These are phyloP conservation scores for Metschnikowia similis DNA, from an alignment of 805 yeast species.

Conservation along the genomic window DNA sequence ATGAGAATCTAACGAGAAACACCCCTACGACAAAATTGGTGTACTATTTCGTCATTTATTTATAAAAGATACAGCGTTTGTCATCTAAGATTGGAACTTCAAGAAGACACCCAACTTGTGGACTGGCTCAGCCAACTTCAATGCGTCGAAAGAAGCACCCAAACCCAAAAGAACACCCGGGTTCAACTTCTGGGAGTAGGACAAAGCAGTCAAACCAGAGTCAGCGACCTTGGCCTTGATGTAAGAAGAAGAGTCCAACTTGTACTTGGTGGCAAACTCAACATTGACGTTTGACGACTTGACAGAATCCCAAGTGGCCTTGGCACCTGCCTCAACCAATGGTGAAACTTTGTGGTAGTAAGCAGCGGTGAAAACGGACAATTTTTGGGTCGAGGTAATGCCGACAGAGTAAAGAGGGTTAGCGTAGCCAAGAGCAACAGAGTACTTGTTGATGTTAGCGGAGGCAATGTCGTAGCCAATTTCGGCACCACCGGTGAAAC, in stretches of 20 bases:
- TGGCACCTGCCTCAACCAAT: slow-evolving; percentile 93
- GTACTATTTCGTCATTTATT: slow-evolving; percentile 1
- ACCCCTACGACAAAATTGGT: not conserved
- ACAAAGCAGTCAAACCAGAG: slow-evolving; percentile 87
- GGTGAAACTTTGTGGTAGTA: slow-evolving; percentile 95
- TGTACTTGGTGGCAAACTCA: slow-evolving; percentile 95
- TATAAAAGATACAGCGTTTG: slow-evolving; percentile 3
- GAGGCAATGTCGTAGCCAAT: slow-evolving; percentile 92
- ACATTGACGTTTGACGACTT: slow-evolving; percentile 78
- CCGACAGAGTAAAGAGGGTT: slow-evolving; percentile 84
- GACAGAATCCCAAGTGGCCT: slow-evolving; percentile 91
- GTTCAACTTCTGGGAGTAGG: slow-evolving; percentile 92
- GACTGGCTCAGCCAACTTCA: slow-evolving; percentile 91
- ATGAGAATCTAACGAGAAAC: not conserved
- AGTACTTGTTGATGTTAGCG: slow-evolving; percentile 90
- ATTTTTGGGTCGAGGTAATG: slow-evolving; percentile 78
- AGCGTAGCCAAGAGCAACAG: slow-evolving; percentile 90
- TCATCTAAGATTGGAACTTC: slow-evolving; percentile 49
- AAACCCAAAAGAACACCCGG: slow-evolving; percentile 96
- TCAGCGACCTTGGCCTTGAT: slow-evolving; percentile 97
- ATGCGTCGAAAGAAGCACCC: slow-evolving; percentile 95
- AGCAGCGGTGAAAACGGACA: slow-evolving; percentile 87
- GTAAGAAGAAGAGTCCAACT: slow-evolving; percentile 80
- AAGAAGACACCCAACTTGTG: slow-evolving; percentile 97
- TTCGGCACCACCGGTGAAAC: slow-evolving; percentile 95